Base-by-base conservation (phyloP, 1,139 yeast genomes). In the Eremothecium cymbalariae region DNA sequence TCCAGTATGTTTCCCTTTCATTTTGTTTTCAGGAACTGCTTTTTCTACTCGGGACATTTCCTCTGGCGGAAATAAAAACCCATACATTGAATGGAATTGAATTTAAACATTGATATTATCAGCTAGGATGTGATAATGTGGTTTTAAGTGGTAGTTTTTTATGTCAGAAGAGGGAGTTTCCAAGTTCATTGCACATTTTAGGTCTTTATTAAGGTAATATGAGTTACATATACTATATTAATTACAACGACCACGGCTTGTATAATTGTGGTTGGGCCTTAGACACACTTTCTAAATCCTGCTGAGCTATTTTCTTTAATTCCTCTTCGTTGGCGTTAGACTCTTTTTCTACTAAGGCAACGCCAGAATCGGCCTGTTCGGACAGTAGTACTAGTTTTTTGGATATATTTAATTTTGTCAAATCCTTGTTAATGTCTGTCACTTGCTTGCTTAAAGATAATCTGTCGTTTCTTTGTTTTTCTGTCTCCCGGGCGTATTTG, bases 371-470 rank as follows among this genome's bases (percentile, higher is more conserved):
- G 9, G 50, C 51, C 40, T 53, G 57, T 22, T 53, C 55, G 3
- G 59, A 52, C 9, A 41, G 41, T 32, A 55, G 34, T 4, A 52
- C 51, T 16, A 55, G 31, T 31, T 50, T 50, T 32, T 55, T 52
- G 16, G 57, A 47, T 8, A 51, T 43, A 28, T 53, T 53, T 25
- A 53, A 34, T 26, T 46, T 44, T 15, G 51, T 32, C 12, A 54
- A 41, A 28, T 55, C 55, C 12, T 41, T 36, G 30, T 56, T 55
- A 25, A 55, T 36, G 30, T 53, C 57, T 9, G 42, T 34, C n/a
- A 55, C 47, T 29, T 55, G 57, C 28, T 53, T 51, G 40, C 56
- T 53, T 32, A 55, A 33, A 6, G 49, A 44, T 19, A 51, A 42
- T 39, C 56, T 53, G 38, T 54, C 58, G 24, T 46, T 45, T 29